A percentile compares a stretch with the other conserved stretches of the same genome.
phyloP scores from a whole-genome alignment of 73 alveolate genomes.

The Uronychia setigera region DNA sequence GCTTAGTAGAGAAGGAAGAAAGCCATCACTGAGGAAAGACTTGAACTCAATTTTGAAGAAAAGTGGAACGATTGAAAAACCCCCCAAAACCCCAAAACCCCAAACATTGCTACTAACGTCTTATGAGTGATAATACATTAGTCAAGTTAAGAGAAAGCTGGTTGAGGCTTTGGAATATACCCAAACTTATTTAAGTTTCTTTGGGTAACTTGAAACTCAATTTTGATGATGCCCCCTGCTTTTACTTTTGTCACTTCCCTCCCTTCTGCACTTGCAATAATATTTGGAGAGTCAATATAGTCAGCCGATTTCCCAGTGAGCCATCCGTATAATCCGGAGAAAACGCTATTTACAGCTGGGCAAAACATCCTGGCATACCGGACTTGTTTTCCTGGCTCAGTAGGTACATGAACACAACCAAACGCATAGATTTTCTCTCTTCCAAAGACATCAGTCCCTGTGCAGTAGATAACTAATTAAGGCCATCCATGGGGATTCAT shows the following conservation, averaged over 20 bases:
- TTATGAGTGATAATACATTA: too few relatives aligned
- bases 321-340: conserved; percentile 71
- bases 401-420: conserved; percentile 92
- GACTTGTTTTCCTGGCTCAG: conserved; percentile 85
- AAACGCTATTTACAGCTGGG: conserved; percentile 60
- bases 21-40: too few relatives aligned
- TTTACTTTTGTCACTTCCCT: conserved; percentile 90
- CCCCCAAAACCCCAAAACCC: too few relatives aligned
- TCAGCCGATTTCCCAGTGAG: conserved; percentile 68
- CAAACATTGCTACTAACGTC: too few relatives aligned
- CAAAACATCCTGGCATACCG: conserved; percentile 77
- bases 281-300: conserved; percentile 77
- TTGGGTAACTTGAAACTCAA: conserved; percentile 79
- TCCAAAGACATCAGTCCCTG: conserved; percentile 77
- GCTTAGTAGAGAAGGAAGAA: too few relatives aligned
- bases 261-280: conserved; percentile 87
- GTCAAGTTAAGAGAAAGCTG: too few relatives aligned
- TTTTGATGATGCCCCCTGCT: conserved; percentile 86
- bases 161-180: too few relatives aligned
- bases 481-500: conserved; percentile 94
- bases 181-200: conserved; percentile 93
- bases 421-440: conserved; percentile 80
- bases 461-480: conserved; percentile 74
- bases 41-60: too few relatives aligned
- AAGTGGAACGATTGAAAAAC: too few relatives aligned